Percentiles rank a stretch among this genome's conserved stretches.
phyloP scores from a whole-genome alignment of 345 rosid species.

The Heritiera fomes region DNA sequence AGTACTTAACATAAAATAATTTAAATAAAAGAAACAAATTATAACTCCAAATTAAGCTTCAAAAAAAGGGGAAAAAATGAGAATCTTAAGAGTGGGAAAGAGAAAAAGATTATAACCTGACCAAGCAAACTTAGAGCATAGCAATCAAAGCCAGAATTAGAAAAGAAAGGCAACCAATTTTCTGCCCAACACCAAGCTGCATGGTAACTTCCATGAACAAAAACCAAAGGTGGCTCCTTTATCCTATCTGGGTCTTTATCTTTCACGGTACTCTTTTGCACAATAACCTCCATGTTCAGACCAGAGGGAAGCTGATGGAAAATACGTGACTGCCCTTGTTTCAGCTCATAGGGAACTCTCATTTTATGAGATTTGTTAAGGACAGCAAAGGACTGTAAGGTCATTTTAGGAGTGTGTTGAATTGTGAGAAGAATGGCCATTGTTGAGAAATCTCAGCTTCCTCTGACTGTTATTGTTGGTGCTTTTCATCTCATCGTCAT shows the following conservation, averaged over 20 bases:
- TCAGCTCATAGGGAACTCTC: slow-evolving; percentile 53
- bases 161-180: slow-evolving; percentile 85
- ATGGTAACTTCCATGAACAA: slow-evolving; percentile 92
- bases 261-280: slow-evolving; percentile 44
- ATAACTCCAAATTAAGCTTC: background rate
- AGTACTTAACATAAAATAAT: background rate
- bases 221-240: slow-evolving; percentile 61
- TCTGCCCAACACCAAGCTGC: slow-evolving; percentile 99
- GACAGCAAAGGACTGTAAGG: slow-evolving; percentile 36
- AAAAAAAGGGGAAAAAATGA: background rate
- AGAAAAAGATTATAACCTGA: slow-evolving; percentile 47
- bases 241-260: slow-evolving; percentile 15
- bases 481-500: background rate
- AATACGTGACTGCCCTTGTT: slow-evolving; percentile 64
- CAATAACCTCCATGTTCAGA: slow-evolving; percentile 74
- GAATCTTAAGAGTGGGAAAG: slow-evolving; percentile 1
- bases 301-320: slow-evolving; percentile 83
- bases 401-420: slow-evolving; percentile 27
- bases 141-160: slow-evolving; percentile 75
- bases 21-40: slow-evolving; percentile 3
- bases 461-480: background rate
- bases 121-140: slow-evolving; percentile 78
- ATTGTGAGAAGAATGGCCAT: slow-evolving; percentile 44
- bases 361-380: slow-evolving; percentile 30
- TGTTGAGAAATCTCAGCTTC: slow-evolving; percentile 17